A percentile compares a stretch with the other conserved stretches of the same genome.
Evolutionary conservation across 108 stramenopile genomes (phyloP).

Genomic region (Bacterosira constricta): DNA sequence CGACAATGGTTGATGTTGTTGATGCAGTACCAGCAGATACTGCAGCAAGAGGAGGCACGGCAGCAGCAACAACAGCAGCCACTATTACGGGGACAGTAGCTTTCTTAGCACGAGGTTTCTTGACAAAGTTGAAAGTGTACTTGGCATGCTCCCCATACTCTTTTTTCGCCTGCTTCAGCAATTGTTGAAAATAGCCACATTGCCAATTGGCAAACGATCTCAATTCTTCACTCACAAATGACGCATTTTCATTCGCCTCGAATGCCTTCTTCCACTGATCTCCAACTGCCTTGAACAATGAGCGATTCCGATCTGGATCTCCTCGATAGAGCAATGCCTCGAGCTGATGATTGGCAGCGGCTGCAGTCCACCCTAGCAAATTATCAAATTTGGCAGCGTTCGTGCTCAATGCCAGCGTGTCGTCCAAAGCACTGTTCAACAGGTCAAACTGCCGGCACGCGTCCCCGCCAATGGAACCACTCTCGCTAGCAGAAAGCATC

Average conservation of each 20-base stretch:
- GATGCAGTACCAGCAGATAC: neutral
- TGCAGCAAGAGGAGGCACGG: neutral
- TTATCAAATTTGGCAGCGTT: slow-evolving; percentile 3
- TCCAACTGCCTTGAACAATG: slow-evolving; percentile 18
- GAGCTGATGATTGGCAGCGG: slow-evolving; percentile 1
- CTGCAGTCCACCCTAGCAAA: slow-evolving; percentile 11
- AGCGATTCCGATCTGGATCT: slow-evolving; percentile 13
- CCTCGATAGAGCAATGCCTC: slow-evolving; percentile 1
- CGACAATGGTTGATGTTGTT: neutral
- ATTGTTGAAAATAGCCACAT: slow-evolving; percentile 16
- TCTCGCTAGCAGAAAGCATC: slow-evolving; percentile 8
- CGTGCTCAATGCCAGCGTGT: neutral
- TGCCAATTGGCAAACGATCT: slow-evolving; percentile 1
- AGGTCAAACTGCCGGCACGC: slow-evolving; percentile 21
- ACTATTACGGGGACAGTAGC: neutral
- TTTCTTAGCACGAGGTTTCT: slow-evolving; percentile 18
- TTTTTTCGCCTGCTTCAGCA: slow-evolving; percentile 5
- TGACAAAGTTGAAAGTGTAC: slow-evolving; percentile 21
- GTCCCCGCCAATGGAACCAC: slow-evolving; percentile 19
- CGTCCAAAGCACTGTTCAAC: slow-evolving; percentile 6
- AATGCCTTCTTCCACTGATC: slow-evolving; percentile 17
- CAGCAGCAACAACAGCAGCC: neutral
- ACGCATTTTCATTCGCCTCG: neutral
- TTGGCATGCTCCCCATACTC: slow-evolving; percentile 19
- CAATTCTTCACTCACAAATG: neutral